Conservation (phyloP, 371 early-diverging fungal species). For the Batrachochytrium dendrobatidis region DNA sequence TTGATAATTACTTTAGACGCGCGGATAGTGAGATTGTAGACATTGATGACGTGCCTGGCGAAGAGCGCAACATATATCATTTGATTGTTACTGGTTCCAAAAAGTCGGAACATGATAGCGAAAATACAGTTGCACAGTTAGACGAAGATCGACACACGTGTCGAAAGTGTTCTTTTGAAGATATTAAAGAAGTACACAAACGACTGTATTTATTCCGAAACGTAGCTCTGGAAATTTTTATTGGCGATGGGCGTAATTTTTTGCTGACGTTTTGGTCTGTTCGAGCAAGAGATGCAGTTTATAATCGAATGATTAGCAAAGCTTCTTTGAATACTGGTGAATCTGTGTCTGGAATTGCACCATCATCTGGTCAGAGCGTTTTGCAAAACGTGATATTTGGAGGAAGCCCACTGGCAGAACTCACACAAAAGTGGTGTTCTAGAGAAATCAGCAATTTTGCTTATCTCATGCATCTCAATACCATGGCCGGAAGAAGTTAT, state of each 20-base stretch:
- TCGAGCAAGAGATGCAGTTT: conserved; percentile 62
- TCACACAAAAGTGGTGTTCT: conserved; percentile 58
- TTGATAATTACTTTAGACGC: conserved; percentile 68
- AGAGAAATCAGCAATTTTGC: conserved; percentile 65
- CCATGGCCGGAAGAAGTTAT: conserved; percentile 42
- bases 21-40: conserved; percentile 61
- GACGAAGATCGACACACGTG: conserved; percentile 51
- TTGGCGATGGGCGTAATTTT: conserved; percentile 66
- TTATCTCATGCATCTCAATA: conserved; percentile 68
- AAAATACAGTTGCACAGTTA: conserved; percentile 38
- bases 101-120: not conserved
- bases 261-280: conserved; percentile 54
- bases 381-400: conserved; percentile 43
- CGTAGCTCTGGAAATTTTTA: conserved; percentile 71
- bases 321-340: conserved; percentile 39
- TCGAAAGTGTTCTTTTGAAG: conserved; percentile 53
- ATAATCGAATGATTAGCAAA: conserved; percentile 54
- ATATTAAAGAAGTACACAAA: conserved; percentile 68
- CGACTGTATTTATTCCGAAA: conserved; percentile 62
- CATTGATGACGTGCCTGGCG: conserved; percentile 60
- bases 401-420: conserved; percentile 57
- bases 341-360: conserved; percentile 19
- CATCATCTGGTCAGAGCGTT: not conserved
- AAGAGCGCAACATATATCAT: conserved; percentile 51
- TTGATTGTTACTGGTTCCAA: conserved; percentile 10